Conservation (phyloP, 768 basidiomycete genomes). For the Hebeloma cylindrosporum region DNA sequence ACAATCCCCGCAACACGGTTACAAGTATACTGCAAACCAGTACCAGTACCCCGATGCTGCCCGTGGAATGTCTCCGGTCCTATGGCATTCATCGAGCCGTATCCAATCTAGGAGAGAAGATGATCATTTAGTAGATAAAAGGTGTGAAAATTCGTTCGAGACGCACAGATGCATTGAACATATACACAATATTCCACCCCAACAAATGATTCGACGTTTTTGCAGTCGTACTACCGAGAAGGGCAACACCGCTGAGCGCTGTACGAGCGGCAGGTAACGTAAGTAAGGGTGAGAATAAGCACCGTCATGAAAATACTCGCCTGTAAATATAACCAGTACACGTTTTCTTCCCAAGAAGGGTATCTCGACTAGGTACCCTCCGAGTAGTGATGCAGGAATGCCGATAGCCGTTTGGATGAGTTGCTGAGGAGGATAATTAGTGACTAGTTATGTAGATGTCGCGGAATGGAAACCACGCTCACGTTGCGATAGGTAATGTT, state of each 20-base stretch:
- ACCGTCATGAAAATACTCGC: slow-evolving; percentile 39
- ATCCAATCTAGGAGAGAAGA: slow-evolving; percentile 79
- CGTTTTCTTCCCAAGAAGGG: slow-evolving; percentile 59
- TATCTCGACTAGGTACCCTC: slow-evolving; percentile 62
- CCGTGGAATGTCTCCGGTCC: slow-evolving; percentile 64
- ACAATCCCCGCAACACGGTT: slow-evolving; percentile 63
- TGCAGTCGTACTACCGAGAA: slow-evolving; percentile 66
- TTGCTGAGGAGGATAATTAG: too few species aligned
- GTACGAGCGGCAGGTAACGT: slow-evolving; percentile 47
- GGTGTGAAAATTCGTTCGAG: too few species aligned
- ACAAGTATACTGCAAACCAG: slow-evolving; percentile 55
- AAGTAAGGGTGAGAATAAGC: slow-evolving; percentile 9
- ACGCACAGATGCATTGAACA: too few species aligned
- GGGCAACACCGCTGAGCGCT: slow-evolving; percentile 66
- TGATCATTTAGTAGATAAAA: too few species aligned
- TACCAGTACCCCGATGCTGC: slow-evolving; percentile 67
- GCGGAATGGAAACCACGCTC: slow-evolving; percentile 6
- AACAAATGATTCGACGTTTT: slow-evolving; percentile 58
- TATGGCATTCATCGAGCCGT: slow-evolving; percentile 61
- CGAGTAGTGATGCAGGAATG: slow-evolving; percentile 61
- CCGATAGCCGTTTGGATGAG: too few species aligned
- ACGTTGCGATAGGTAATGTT: slow-evolving; percentile 70
- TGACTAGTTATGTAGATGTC: slow-evolving; percentile 47
- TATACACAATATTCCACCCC: slow-evolving; percentile 71
- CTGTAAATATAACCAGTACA: slow-evolving; percentile 56